Percentiles rank a stretch among this genome's conserved stretches.
Evolutionary conservation across 2,329 filamentous ascomycete species (phyloP).

Genomic region (Neopestalotiopsis rosae): DNA sequence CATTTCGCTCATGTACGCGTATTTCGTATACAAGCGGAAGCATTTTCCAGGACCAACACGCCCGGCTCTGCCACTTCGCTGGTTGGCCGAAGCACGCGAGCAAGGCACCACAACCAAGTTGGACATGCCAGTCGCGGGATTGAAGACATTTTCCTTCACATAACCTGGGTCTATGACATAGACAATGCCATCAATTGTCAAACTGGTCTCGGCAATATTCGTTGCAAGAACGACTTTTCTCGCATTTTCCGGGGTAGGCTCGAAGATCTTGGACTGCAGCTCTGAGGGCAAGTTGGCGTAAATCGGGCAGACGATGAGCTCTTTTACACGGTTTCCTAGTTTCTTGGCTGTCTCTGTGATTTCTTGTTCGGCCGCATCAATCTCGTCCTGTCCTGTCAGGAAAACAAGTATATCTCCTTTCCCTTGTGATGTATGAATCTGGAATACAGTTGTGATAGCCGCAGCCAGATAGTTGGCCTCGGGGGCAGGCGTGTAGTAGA

Average conservation of each 20-base stretch:
- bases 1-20: slow-evolving; percentile 93
- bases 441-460: slow-evolving; percentile 90
- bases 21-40: slow-evolving; percentile 92
- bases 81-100: slow-evolving; percentile 89
- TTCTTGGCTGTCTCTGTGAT: slow-evolving; percentile 87
- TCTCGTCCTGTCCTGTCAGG: slow-evolving; percentile 94
- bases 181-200: slow-evolving; percentile 95
- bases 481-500: slow-evolving; percentile 87
- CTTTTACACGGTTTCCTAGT: slow-evolving; percentile 81
- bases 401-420: slow-evolving; percentile 93
- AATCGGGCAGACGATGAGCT: slow-evolving; percentile 90
- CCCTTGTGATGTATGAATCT: slow-evolving; percentile 88
- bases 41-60: slow-evolving; percentile 92
- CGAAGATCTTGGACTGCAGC: slow-evolving; percentile 91
- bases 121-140: slow-evolving; percentile 90
- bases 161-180: slow-evolving; percentile 97
- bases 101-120: slow-evolving; percentile 90
- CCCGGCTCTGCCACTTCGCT: slow-evolving; percentile 89
- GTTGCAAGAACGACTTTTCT: slow-evolving; percentile 94
- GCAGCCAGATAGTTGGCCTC: slow-evolving; percentile 94
- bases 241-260: slow-evolving; percentile 83
- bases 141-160: slow-evolving; percentile 94
- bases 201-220: slow-evolving; percentile 94
- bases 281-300: slow-evolving; percentile 94
- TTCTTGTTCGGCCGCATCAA: slow-evolving; percentile 84